Evolutionary conservation across 228 moss, liverwort and hornwort genomes (phyloP).

Genomic region (Sphagnum magellanicum): DNA sequence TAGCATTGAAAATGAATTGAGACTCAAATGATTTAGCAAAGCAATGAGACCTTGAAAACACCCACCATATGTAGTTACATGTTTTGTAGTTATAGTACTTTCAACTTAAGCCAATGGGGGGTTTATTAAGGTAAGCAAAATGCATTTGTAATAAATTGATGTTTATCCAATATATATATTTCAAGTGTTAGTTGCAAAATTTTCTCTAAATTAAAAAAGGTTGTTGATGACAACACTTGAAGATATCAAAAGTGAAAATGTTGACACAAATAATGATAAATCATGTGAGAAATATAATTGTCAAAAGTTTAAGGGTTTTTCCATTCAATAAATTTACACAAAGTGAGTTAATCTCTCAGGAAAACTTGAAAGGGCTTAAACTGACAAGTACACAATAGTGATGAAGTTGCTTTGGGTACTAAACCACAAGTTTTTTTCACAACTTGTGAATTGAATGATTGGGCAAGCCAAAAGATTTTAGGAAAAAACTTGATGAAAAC

Average conservation of each 20-base stretch:
- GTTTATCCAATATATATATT: neutral
- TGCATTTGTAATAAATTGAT: neutral
- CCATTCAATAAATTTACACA: neutral
- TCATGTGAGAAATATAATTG: neutral
- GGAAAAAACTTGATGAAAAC: neutral
- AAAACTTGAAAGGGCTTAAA: neutral
- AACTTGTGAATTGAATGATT: constrained; percentile 1
- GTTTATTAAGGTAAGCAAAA: neutral
- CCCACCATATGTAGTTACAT: no score
- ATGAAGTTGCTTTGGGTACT: constrained; percentile 1
- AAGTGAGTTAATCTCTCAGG: neutral
- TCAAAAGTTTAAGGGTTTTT: neutral
- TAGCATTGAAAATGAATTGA: no score
- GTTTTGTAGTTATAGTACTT: no score
- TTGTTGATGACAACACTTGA: constrained; percentile 7
- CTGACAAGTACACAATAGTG: neutral
- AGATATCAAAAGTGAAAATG: constrained; percentile 6
- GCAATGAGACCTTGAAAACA: no score
- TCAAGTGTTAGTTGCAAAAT: constrained; percentile 1
- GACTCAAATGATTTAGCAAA: no score
- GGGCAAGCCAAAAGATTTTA: neutral
- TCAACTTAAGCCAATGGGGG: neutral
- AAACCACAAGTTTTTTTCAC: neutral
- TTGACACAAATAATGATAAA: constrained; percentile 5
- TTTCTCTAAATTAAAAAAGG: constrained; percentile 3